These are phyloP conservation scores for Monosporascus ibericus DNA, from an alignment of 2,329 filamentous ascomycete species.

Conservation along the genomic window DNA sequence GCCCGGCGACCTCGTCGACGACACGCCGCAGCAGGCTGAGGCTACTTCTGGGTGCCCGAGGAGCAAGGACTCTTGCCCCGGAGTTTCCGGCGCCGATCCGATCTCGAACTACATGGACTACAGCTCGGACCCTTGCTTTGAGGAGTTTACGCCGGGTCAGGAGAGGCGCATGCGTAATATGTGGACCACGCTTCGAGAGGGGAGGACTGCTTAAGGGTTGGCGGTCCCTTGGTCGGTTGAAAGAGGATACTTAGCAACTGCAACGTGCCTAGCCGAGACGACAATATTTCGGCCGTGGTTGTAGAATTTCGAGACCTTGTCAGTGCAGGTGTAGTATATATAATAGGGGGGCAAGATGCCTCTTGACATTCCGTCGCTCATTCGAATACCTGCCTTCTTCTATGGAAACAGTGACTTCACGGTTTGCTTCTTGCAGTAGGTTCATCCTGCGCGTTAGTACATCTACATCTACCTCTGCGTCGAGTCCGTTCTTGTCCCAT, in stretches of 20 bases:
- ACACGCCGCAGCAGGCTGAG: conserved; percentile 29
- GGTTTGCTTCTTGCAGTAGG: too few species aligned
- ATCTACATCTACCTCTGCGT: too few species aligned
- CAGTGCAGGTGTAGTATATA: too few species aligned
- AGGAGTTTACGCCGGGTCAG: conserved; percentile 1
- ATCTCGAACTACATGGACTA: conserved; percentile 11
- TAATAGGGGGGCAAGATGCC: too few species aligned
- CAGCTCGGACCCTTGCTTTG: neutral
- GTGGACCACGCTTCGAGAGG: neutral
- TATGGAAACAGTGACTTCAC: too few species aligned
- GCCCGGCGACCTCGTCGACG: conserved; percentile 26
- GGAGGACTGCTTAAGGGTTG: neutral
- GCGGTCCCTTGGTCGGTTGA: neutral
- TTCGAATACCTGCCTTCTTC: too few species aligned
- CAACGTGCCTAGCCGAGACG: neutral
- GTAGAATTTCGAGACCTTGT: neutral
- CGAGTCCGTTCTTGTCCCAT: too few species aligned
- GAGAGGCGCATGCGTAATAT: neutral
- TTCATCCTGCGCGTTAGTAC: too few species aligned
- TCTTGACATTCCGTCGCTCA: too few species aligned
- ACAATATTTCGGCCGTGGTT: neutral
- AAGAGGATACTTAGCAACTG: neutral
- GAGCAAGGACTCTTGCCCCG: conserved; percentile 3
- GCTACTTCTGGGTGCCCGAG: conserved; percentile 2
- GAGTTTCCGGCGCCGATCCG: conserved; percentile 1